These are phyloP conservation scores for Eutrema japonicum DNA, from an alignment of 345 rosid species.

Conservation along the genomic window DNA sequence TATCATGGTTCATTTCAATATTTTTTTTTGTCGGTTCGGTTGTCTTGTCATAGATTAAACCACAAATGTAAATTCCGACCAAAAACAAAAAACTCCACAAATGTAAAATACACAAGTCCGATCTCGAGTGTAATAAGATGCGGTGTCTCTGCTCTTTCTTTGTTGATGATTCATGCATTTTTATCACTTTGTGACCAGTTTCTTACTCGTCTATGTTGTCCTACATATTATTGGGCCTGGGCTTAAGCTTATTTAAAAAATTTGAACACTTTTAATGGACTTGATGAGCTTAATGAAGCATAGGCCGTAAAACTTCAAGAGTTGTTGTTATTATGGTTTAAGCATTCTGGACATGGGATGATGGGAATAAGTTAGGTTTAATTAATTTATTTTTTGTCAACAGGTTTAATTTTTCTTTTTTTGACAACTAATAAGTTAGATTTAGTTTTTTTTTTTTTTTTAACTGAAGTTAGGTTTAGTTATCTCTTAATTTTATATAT, in stretches of 20 bases:
- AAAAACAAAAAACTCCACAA: too few species aligned
- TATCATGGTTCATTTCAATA: neutral
- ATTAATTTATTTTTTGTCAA: neutral
- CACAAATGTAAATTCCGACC: too few species aligned
- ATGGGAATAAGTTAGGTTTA: neutral
- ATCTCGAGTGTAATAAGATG: neutral
- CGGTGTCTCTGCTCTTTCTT: neutral
- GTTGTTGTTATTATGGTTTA: neutral
- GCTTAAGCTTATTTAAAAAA: neutral
- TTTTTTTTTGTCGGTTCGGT: too few species aligned
- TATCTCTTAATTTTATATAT: too few species aligned
- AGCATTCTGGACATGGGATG: neutral
- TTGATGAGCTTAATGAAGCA: neutral
- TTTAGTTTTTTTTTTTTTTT: too few species aligned
- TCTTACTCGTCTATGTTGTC: neutral
- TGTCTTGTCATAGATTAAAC: too few species aligned
- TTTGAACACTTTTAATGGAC: neutral
- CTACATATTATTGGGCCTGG: slow-evolving; percentile 8
- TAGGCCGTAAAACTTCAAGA: neutral
- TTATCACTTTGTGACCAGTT: neutral
- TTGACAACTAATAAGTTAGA: too few species aligned
- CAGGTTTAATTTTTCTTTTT: too few species aligned
- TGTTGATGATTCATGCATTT: neutral
- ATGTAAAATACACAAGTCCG: neutral
- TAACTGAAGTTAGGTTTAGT: too few species aligned